phyloP scores from a whole-genome alignment of 176 grass and related monocot genomes.

The Thinopyrum elongatum region DNA sequence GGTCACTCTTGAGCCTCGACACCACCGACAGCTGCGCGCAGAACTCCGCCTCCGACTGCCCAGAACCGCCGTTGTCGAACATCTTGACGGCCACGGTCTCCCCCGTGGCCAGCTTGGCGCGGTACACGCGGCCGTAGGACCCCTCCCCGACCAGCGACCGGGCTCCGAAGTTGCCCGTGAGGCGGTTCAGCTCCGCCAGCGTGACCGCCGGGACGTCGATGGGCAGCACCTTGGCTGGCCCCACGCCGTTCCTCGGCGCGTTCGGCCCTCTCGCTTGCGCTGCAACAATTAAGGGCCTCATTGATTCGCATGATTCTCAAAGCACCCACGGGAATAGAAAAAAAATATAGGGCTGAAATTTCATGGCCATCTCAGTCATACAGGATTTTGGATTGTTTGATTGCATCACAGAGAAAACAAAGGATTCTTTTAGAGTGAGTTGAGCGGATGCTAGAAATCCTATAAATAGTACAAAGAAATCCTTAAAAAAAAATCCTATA shows the following conservation, averaged over 20 bases:
- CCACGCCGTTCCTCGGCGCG: constrained; percentile 43
- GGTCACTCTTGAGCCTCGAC: constrained; percentile 64
- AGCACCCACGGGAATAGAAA: no score
- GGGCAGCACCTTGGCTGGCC: constrained; percentile 52
- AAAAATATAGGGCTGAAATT: no score
- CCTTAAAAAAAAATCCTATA: no score
- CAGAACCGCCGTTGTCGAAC: constrained; percentile 65
- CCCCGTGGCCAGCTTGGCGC: constrained; percentile 61
- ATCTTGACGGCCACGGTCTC: constrained; percentile 70
- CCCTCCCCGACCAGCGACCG: constrained; percentile 80
- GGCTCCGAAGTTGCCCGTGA: constrained; percentile 64
- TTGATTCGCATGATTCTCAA: no score
- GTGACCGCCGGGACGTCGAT: constrained; percentile 67
- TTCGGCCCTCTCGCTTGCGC: constrained; percentile 54
- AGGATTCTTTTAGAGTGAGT: no score
- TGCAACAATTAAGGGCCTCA: background rate
- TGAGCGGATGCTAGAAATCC: no score
- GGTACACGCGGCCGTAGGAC: constrained; percentile 89
- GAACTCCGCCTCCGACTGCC: constrained; percentile 75
- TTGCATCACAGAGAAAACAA: no score
- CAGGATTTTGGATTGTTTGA: no score
- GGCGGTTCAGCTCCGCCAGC: constrained; percentile 67
- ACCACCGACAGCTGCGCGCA: constrained; percentile 65
- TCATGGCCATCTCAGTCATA: no score
- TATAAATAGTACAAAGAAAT: no score